Conservation (phyloP, 257 asterid species). For the Plantago ovata region DNA sequence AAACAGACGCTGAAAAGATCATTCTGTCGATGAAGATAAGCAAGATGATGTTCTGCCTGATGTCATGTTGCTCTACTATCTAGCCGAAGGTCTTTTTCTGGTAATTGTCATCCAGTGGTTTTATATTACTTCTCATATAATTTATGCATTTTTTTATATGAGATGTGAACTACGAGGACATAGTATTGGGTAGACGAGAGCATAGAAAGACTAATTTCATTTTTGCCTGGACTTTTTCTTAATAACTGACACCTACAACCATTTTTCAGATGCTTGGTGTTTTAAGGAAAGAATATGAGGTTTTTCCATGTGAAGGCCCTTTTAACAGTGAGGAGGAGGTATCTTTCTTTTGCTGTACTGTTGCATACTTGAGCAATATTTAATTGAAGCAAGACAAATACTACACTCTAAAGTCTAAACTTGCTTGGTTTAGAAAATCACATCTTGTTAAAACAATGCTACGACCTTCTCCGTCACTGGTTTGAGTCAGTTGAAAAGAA, state of each 20-base stretch:
- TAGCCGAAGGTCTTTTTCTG: conserved; percentile 88
- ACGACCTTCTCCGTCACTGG: too few species aligned
- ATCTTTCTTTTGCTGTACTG: conserved; percentile 14
- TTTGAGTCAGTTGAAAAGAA: too few species aligned
- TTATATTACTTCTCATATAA: neutral
- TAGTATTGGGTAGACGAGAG: neutral
- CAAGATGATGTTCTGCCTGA: conserved; percentile 62
- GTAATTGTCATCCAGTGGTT: conserved; percentile 33
- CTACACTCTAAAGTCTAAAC: too few species aligned
- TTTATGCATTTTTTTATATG: neutral
- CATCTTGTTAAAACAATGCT: neutral
- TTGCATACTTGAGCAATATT: neutral
- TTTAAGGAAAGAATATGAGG: conserved; percentile 64
- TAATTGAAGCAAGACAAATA: neutral
- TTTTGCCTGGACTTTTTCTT: neutral
- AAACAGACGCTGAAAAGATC: too few species aligned
- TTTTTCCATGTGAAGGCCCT: conserved; percentile 34
- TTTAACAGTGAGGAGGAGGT: conserved; percentile 74
- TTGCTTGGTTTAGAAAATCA: neutral
- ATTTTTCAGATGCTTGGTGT: conserved; percentile 85
- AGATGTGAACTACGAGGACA: neutral
- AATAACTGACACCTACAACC: neutral
- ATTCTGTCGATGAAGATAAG: too few species aligned
- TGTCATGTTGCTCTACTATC: conserved; percentile 60
- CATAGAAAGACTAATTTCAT: neutral